Percentiles rank a stretch among this genome's conserved stretches.
These are phyloP conservation scores for Cutaneotrichosporon sp. DNA, from an alignment of 1,284 basidiomycete genomes.

Conservation along the genomic window DNA sequence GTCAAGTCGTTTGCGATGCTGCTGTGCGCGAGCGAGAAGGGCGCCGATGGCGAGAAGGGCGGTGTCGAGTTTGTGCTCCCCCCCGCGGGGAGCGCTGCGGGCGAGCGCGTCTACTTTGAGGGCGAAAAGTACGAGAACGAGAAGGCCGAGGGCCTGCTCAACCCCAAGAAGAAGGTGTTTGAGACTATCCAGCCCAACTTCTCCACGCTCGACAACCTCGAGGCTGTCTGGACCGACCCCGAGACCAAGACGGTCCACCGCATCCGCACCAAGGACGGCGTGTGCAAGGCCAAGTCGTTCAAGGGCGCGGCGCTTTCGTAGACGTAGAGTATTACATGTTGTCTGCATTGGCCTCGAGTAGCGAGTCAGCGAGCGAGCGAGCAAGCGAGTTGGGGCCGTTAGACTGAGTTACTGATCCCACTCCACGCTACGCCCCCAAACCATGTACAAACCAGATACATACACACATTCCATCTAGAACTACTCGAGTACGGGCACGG, in stretches of 20 bases:
- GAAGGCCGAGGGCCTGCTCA: conserved; percentile 74
- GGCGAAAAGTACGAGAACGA: conserved; percentile 73
- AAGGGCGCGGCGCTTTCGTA: conserved; percentile 84
- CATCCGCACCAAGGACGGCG: conserved; percentile 79
- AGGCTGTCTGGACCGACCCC: conserved; percentile 89
- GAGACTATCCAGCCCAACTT: conserved; percentile 90
- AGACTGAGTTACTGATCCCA: background rate
- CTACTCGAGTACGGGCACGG: conserved; percentile 15
- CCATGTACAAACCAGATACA: background rate
- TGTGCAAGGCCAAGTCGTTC: conserved; percentile 75
- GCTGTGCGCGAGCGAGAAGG: conserved; percentile 77
- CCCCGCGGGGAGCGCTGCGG: conserved; percentile 78
- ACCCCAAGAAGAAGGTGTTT: conserved; percentile 97
- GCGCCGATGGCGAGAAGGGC: conserved; percentile 73
- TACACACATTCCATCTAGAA: background rate
- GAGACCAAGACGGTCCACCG: conserved; percentile 73
- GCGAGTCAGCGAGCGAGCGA: background rate
- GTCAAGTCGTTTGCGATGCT: conserved; percentile 97
- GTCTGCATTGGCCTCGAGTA: background rate
- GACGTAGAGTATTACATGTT: conserved; percentile 11
- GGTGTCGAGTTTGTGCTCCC: conserved; percentile 88
- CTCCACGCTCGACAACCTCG: conserved; percentile 76
- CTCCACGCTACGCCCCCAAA: background rate
- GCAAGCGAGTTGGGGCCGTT: background rate
- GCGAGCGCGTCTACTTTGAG: conserved; percentile 91